Conservation (phyloP, 1,139 yeast species). For the Debaryomycetaceae sp. region DNA sequence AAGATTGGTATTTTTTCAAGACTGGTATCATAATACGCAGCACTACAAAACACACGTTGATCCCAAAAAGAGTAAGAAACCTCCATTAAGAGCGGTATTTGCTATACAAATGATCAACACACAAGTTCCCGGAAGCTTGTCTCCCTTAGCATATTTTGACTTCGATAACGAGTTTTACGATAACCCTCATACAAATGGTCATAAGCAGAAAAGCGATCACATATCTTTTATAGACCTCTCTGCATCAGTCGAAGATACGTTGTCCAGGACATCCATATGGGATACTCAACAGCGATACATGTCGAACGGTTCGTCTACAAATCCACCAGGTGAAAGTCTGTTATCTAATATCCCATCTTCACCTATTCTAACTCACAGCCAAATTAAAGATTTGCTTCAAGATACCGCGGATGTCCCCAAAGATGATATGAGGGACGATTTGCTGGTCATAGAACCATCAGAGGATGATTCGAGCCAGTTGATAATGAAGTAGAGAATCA, state of each 20-base stretch:
- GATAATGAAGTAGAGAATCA: background rate
- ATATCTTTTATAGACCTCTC: slow-evolving; percentile 1
- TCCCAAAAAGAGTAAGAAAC: slow-evolving; percentile 7
- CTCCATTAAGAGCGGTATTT: slow-evolving; percentile 16
- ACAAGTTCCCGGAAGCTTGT: slow-evolving; percentile 5
- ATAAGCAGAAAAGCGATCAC: background rate
- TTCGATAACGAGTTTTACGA: slow-evolving; percentile 13
- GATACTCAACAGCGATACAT: background rate
- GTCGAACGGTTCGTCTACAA: background rate
- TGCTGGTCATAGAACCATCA: slow-evolving; percentile 10
- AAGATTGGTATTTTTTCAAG: slow-evolving; percentile 31
- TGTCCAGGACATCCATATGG: background rate
- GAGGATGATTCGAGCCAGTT: slow-evolving; percentile 10
- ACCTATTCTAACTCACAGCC: slow-evolving; percentile 12
- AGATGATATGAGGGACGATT: slow-evolving; percentile 2
- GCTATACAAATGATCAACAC: slow-evolving; percentile 18
- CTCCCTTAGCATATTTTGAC: slow-evolving; percentile 22
- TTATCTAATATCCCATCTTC: slow-evolving; percentile 13
- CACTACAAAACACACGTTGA: slow-evolving; percentile 13
- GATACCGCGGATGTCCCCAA: slow-evolving; percentile 1
- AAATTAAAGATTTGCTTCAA: slow-evolving; percentile 4
- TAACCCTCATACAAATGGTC: slow-evolving; percentile 1
- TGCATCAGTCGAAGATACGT: background rate
- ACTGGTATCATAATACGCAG: slow-evolving; percentile 34
- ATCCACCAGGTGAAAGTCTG: background rate